phyloP scores from a whole-genome alignment of 202 grass and related monocot genomes.

The Panicum hallii region DNA sequence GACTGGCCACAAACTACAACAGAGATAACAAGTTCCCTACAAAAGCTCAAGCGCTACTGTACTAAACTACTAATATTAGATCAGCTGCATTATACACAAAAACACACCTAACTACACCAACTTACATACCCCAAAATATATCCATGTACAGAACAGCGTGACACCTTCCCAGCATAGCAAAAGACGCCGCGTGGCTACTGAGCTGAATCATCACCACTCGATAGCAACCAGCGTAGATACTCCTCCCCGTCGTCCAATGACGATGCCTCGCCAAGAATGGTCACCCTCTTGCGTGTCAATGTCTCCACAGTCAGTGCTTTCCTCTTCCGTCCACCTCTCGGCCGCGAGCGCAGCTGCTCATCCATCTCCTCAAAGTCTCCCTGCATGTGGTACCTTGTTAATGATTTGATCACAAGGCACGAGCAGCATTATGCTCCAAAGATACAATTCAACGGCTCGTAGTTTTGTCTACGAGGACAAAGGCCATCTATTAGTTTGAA shows the following conservation, averaged over 20 bases:
- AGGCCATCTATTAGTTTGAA: background rate
- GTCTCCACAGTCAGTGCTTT: conserved; percentile 54
- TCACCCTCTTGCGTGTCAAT: conserved; percentile 70
- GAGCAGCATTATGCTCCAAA: background rate
- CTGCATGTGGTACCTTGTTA: conserved; percentile 29
- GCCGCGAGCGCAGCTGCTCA: conserved; percentile 37
- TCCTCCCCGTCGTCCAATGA: conserved; percentile 42
- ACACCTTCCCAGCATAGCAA: background rate
- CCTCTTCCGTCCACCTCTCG: conserved; percentile 72
- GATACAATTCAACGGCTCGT: background rate
- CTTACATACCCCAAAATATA: background rate
- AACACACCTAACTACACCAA: background rate
- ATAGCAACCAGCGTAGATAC: conserved; percentile 73
- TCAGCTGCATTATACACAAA: background rate
- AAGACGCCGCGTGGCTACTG: background rate
- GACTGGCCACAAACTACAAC: background rate
- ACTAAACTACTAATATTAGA: background rate
- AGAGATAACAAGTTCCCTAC: background rate
- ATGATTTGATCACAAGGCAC: background rate
- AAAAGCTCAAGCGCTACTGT: background rate
- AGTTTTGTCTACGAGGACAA: background rate
- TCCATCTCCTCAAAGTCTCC: conserved; percentile 73
- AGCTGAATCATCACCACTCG: conserved; percentile 3
- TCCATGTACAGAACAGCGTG: background rate
- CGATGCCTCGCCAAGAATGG: background rate